These are phyloP conservation scores for Barnettozyma californica DNA, from an alignment of 805 yeast species.

Conservation along the genomic window DNA sequence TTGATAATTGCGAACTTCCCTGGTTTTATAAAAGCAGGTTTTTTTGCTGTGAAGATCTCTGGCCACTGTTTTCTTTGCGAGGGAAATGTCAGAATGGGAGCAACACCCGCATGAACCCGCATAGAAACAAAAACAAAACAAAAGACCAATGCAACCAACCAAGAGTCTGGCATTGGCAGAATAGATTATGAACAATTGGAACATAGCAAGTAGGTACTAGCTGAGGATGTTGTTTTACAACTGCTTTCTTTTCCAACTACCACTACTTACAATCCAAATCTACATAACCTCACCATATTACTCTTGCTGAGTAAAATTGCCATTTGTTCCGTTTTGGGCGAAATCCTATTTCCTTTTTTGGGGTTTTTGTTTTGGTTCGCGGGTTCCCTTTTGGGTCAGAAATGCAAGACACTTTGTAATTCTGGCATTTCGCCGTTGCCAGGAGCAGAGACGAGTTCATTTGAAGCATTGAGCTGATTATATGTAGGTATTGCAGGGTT, in stretches of 20 bases:
- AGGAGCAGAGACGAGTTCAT: background rate
- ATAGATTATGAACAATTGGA: no score
- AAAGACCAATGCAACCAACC: background rate
- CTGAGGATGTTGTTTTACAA: background rate
- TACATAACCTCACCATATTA: background rate
- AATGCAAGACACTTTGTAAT: background rate
- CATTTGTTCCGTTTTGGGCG: background rate
- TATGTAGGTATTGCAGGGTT: no score
- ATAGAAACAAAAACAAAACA: constrained; percentile 3
- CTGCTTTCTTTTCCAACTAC: background rate
- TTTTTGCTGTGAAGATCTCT: constrained; percentile 2
- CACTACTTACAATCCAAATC: background rate
- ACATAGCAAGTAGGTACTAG: background rate
- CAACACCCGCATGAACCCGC: constrained; percentile 4
- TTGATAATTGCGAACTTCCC: constrained; percentile 1
- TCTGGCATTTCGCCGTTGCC: background rate
- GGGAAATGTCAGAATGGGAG: constrained; percentile 1
- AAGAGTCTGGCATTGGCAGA: background rate
- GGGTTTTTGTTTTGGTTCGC: background rate
- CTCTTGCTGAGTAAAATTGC: background rate
- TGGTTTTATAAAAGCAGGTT: constrained; percentile 2
- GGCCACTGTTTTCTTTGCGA: background rate
- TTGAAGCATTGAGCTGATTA: background rate
- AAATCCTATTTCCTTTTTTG: background rate
- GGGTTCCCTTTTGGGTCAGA: background rate